Evolutionary conservation across 495 filamentous ascomycete species (phyloP).

Genomic region (Annulohypoxylon maeteangense): DNA sequence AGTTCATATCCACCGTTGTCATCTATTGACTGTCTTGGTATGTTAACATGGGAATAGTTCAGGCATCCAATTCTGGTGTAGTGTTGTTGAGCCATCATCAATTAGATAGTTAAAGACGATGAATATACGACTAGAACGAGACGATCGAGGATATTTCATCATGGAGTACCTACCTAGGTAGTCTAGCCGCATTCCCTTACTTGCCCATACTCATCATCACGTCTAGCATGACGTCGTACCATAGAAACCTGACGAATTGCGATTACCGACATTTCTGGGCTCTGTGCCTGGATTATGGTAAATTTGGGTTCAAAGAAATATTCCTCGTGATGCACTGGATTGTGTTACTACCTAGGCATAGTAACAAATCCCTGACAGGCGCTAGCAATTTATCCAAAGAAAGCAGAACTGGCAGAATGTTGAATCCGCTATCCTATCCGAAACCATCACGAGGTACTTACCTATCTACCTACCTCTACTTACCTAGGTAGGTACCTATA

Average conservation of each 20-base stretch:
- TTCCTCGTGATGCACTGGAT: too few relatives aligned
- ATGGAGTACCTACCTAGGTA: too few relatives aligned
- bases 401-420: too few relatives aligned
- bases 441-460: too few relatives aligned
- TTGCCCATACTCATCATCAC: not conserved
- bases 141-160: not conserved
- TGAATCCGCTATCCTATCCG: too few relatives aligned
- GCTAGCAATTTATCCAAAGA: too few relatives aligned
- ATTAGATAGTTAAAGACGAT: not conserved
- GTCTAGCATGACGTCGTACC: not conserved
- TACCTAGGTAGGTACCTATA: too few relatives aligned
- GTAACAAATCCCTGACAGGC: too few relatives aligned
- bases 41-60: not conserved
- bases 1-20: not conserved
- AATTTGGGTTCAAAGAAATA: not conserved
- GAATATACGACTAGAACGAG: not conserved
- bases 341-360: too few relatives aligned
- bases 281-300: not conserved
- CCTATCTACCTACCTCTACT: not conserved
- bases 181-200: not conserved
- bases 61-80: not conserved
- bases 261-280: not conserved
- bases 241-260: not conserved
- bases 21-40: not conserved
- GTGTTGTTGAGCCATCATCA: not conserved